A percentile compares a stretch with the other conserved stretches of the same genome.
Conservation (phyloP, 148 eudicot species). For the Camellia lanceoleosa region DNA sequence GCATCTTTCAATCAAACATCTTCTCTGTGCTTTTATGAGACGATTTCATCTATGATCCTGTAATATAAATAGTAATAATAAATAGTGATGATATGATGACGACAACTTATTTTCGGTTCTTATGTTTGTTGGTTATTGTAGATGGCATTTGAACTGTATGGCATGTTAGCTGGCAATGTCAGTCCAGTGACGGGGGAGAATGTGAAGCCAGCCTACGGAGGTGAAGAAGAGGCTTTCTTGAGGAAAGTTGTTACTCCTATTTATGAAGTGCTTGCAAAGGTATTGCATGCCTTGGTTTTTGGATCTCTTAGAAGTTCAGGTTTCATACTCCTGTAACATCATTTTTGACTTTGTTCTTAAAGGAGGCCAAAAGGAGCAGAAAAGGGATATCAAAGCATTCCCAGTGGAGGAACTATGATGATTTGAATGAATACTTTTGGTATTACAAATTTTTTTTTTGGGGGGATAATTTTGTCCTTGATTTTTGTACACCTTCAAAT, state of each 20-base stretch:
- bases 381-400: constrained; percentile 89
- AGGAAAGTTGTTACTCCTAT: constrained; percentile 81
- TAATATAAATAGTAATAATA: not conserved
- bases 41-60: not conserved
- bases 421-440: constrained; percentile 97
- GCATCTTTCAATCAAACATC: not conserved
- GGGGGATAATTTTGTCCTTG: not conserved
- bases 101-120: not conserved
- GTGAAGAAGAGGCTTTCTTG: constrained; percentile 85
- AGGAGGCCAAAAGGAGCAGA: constrained; percentile 91
- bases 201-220: constrained; percentile 93
- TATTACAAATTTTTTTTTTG: constrained; percentile 21
- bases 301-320: not conserved
- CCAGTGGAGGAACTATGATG: constrained; percentile 98
- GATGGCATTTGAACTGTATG: constrained; percentile 97
- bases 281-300: constrained; percentile 23
- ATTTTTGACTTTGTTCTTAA: constrained; percentile 9
- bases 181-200: constrained; percentile 92
- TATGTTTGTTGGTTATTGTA: constrained; percentile 13
- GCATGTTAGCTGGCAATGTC: constrained; percentile 95
- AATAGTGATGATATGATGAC: not conserved
- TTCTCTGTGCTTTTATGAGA: not conserved
- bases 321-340: not conserved
- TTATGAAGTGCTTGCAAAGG: constrained; percentile 76
- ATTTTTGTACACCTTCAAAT: not conserved